Evolutionary conservation across 225 moss, liverwort and hornwort species (phyloP).

Genomic region (Pseudoscleropodium purum): DNA sequence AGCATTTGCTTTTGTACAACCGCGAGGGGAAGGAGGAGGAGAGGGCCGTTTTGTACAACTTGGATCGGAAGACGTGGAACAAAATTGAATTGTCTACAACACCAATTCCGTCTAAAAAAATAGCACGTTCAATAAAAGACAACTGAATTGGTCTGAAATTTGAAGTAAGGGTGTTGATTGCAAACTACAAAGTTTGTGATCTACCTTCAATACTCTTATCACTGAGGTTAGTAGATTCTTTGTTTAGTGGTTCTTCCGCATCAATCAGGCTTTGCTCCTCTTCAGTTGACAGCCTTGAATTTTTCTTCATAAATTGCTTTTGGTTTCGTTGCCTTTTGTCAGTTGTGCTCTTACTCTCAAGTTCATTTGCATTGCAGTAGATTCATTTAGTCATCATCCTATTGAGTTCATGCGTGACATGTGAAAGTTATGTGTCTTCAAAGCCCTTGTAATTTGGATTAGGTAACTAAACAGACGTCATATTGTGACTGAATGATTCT

Average conservation of each 20-base stretch:
- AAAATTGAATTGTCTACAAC: neutral
- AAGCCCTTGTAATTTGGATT: neutral
- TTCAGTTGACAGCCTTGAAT: neutral
- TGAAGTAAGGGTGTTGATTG: neutral
- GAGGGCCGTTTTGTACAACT: neutral
- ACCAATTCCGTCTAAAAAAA: neutral
- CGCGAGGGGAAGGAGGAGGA: neutral
- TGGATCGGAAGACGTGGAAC: neutral
- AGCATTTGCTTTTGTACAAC: neutral
- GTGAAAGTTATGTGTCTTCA: neutral
- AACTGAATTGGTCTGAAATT: neutral
- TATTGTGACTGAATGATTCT: neutral
- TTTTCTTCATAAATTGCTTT: neutral
- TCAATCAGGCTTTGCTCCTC: neutral
- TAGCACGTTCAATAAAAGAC: neutral
- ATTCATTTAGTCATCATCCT: neutral
- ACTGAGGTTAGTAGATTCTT: neutral
- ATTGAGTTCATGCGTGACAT: neutral
- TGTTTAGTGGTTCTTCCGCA: neutral
- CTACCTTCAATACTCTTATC: neutral
- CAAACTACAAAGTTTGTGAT: neutral
- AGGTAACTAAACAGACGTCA: neutral
- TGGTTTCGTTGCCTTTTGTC: neutral
- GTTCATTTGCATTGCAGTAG: neutral
- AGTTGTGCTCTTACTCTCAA: neutral